phyloP scores from a whole-genome alignment of 148 eudicot genomes.

The Chenopodium berlandieri region DNA sequence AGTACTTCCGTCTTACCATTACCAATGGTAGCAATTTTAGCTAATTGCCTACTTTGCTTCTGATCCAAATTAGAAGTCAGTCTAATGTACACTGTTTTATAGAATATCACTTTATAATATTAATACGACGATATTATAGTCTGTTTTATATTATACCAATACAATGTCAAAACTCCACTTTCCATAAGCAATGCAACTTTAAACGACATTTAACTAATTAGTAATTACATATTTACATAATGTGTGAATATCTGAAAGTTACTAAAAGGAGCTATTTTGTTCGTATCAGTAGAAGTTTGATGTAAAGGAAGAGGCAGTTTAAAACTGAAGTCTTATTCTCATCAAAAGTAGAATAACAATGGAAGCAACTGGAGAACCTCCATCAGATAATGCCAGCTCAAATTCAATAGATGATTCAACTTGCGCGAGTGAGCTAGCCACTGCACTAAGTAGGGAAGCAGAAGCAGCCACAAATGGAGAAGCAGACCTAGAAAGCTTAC shows the following conservation, averaged over 20 bases:
- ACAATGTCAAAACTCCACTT: background rate
- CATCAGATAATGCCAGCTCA: background rate
- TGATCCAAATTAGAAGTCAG: background rate
- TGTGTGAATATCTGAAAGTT: background rate
- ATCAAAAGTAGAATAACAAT: background rate
- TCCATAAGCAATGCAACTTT: background rate
- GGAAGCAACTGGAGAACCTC: slow-evolving; percentile 3
- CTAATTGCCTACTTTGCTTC: background rate
- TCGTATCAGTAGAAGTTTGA: background rate
- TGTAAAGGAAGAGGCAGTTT: background rate
- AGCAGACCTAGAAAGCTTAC: slow-evolving; percentile 47
- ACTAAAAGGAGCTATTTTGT: background rate
- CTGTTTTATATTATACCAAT: background rate
- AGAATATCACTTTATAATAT: too few relatives aligned
- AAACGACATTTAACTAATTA: too few relatives aligned
- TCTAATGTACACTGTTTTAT: background rate
- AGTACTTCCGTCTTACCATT: background rate
- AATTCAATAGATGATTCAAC: slow-evolving; percentile 7
- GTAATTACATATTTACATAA: too few relatives aligned
- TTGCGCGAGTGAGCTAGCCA: background rate
- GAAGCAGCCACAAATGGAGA: slow-evolving; percentile 30
- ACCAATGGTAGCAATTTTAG: background rate
- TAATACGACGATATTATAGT: too few relatives aligned
- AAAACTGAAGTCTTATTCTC: background rate
- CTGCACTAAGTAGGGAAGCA: slow-evolving; percentile 27